Evolutionary conservation across 495 filamentous ascomycete species (phyloP), one percentile per base, ranked within the genome.

Genomic region (Talaromyces liani): DNA sequence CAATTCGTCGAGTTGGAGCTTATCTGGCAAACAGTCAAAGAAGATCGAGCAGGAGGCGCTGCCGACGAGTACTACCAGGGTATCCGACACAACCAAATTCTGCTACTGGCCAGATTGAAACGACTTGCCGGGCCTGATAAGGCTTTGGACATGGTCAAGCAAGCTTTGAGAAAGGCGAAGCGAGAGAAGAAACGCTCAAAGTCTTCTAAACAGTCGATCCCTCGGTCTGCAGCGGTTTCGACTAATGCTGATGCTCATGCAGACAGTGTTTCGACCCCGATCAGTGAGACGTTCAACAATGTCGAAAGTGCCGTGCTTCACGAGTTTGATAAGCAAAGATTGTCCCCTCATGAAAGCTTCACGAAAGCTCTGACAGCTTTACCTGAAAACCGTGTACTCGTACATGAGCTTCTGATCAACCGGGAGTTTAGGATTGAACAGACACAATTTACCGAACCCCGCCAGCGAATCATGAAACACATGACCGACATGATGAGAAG

Each of bases 11-110:
- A 96, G 72, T 79, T 98, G 18, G 94, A 98, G 71, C 85, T 92
- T 25, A 98, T 98, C 34, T 96, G 92, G 87, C 92, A 96, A 70
- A 93, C 91, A 8, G 93, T 98, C 70, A 98, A 98, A 68, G 86
- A 95, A 71, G 90, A 93, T 65, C 88, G 83, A 20, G 88, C 90
- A 45, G 90, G 88, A n/a, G 87, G 87, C 24, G 94, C 96, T 27
- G 86, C 93, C 41, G 87, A 88, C 49, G 92, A 97, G 58, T 98
- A 97, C 72, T 86, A 87, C 63, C 87, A 97, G 69, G 96, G 93
- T 41, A 97, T 98, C 63, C 84, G 91, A 10, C 89, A 97, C 66
- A 97, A 97, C 68, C 94, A 98, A 71, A 83, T 95, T 20, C 84
- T 95, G 59, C 80, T 98, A 29, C 84, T 98, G 63, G 91, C 92